A percentile compares a stretch with the other conserved stretches of the same genome.
Conservation (phyloP, 2,329 filamentous ascomycete genomes). For the Phialophora tarda region DNA sequence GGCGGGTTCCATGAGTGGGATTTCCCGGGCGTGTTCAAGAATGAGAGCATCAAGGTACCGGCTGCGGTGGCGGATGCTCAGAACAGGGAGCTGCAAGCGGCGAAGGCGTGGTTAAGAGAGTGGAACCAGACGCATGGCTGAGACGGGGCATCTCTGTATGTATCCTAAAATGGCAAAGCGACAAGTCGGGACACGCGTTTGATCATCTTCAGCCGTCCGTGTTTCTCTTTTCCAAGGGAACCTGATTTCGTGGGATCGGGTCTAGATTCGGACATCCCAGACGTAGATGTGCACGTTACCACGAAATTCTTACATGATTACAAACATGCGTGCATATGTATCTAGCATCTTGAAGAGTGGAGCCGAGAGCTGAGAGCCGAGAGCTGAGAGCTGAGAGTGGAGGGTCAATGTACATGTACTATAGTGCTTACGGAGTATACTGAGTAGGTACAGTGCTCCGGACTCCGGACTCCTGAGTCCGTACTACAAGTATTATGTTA, state of each 20-base stretch:
- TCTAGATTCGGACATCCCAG: background rate
- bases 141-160: background rate
- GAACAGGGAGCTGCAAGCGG: constrained; percentile 20
- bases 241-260: background rate
- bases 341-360: background rate
- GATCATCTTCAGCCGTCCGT: background rate
- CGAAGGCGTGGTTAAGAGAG: constrained; percentile 22
- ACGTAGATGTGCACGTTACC: too few relatives aligned
- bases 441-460: too few relatives aligned
- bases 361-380: too few relatives aligned
- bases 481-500: too few relatives aligned
- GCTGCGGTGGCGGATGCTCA: constrained; percentile 14
- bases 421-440: too few relatives aligned
- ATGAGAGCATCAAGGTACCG: constrained; percentile 13
- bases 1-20: constrained; percentile 82
- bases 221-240: background rate
- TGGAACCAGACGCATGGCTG: constrained; percentile 19
- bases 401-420: too few relatives aligned
- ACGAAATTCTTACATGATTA: background rate
- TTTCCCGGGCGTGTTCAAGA: constrained; percentile 21
- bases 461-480: too few relatives aligned
- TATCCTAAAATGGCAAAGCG: background rate
- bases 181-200: background rate
- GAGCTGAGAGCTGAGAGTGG: too few relatives aligned
- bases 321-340: background rate